Evolutionary conservation across 345 rosid species (phyloP), one percentile per base, ranked within the genome.

Genomic region (Arabis alpina): DNA sequence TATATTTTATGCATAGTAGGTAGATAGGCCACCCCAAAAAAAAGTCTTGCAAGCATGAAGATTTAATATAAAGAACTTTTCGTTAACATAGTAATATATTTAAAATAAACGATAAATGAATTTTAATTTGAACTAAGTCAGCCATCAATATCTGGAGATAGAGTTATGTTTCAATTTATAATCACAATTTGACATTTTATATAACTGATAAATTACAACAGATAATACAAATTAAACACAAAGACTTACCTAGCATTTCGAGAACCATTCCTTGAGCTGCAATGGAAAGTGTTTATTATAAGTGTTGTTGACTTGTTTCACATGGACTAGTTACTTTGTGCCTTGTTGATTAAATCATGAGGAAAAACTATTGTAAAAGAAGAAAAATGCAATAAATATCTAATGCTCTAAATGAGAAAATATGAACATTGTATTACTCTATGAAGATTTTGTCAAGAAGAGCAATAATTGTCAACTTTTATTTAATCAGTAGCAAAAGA

Each of bases 1-100:
- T 13, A 3, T 74, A 73, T 15, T 73, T 73, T 57, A 73, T 58
- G 71, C 65, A 55, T 54, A 66, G 62, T 73, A 37, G 76, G 59
- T 64, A 23, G 41, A 16, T 60, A 49, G 47, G 54, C 77, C 47
- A 73, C 32, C 60, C 54, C 76, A 8, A 51, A 28, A 34, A 34
- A 58, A 74, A 66, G 72, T 58, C 61, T 58, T 50, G 30, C 45
- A 61, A 64, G 50, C 9, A 28, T 12, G 66, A 44, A 15, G 15
- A 65, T 65, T 65, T 57, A 30, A 19, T 11, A 12, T 15, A 8
- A 37, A 64, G 23, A 54, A 72, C 36, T 48, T 39, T 72, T 64
- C 59, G 51, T 64, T 43, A 14, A 14, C 14, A 68, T 30, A 8
- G 9, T 10, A 47, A 14, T 15, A 67, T 42, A 34, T 30, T 41